Base-by-base conservation (phyloP, 2,329 filamentous ascomycete species). In the Trichoderma atrobrunneum region DNA sequence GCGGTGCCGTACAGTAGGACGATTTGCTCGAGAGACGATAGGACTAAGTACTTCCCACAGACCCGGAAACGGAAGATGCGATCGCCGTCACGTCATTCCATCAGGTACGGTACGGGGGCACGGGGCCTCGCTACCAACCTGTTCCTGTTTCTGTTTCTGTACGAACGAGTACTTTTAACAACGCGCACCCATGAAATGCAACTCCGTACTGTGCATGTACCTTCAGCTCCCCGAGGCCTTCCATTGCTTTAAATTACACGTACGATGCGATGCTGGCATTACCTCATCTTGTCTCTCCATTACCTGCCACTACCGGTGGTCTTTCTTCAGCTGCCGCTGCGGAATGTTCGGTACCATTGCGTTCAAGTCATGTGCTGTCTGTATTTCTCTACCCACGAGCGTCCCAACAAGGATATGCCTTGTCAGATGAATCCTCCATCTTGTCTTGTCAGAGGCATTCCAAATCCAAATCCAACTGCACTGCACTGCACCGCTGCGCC, bases 41-140 rank as follows among this genome's bases (percentile, higher is more conserved):
- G n/a, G n/a, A 18, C 16, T 5, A 18, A 12, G 43, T 21, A n/a
- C 43, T 54, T 54, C 21, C 48, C 21, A 24, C 48, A 24, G 48
- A 24, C 11, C 48, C 48, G 48, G 48, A 54, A 54, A 24, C 48
- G 48, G 48, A 54, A 54, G 48, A 54, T 65, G 28, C n/a, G 39
- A 65, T 65, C 39, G 39, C 18, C 62, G 62, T 51, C 62, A 65
- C 39, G 36, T 64, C 61, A 64, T 64, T 51, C 36, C 43, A 51
- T 64, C 26, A 43, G 36, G 61, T n/a, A 39, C 61, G 6, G 48
- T 3, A 51, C n/a, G 43, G 43, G 48, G 48, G 48, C 48, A 54
- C 43, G 43, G 43, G 43, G 43, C 43, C 43, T 51, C 43, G 43
- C 43, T 51, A 51, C 43, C n/a, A n/a, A 48, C 43, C 43, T 48